Evolutionary conservation across 192 early-diverging fungal genomes (phyloP).

Genomic region (Bifiguratus adelaidae): DNA sequence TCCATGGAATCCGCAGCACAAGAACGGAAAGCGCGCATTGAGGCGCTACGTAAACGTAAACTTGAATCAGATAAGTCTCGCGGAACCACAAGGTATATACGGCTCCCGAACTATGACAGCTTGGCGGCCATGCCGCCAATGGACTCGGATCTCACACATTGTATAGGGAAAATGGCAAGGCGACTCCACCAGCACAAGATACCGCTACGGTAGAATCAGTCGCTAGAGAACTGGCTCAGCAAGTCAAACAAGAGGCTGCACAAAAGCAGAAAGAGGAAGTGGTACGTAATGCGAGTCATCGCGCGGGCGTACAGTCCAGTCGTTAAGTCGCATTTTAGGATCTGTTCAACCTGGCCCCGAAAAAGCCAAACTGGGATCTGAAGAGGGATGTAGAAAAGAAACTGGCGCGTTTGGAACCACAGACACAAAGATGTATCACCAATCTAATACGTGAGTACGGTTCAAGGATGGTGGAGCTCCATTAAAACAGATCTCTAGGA

Average conservation of each 20-base stretch:
- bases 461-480: too few relatives aligned
- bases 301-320: background rate
- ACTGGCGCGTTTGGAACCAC: conserved; percentile 57
- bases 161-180: conserved; percentile 22
- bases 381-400: conserved; percentile 78
- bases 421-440: conserved; percentile 59
- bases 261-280: conserved; percentile 47
- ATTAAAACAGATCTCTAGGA: too few relatives aligned
- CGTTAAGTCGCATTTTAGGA: conserved; percentile 33
- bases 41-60: conserved; percentile 46
- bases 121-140: background rate
- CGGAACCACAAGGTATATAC: conserved; percentile 12
- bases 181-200: conserved; percentile 30
- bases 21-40: conserved; percentile 57
- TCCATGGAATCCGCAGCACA: conserved; percentile 50
- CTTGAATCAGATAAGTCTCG: conserved; percentile 11
- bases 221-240: conserved; percentile 33
- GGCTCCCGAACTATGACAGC: background rate
- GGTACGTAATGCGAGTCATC: conserved; percentile 21
- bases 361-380: conserved; percentile 85
- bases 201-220: conserved; percentile 40
- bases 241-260: conserved; percentile 39
- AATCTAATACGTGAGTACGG: conserved; percentile 61
- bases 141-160: conserved; percentile 5
- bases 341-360: conserved; percentile 71